A percentile compares a stretch with the other conserved stretches of the same genome.
Evolutionary conservation across 768 basidiomycete genomes (phyloP).

Genomic region (Pisolithus albus): DNA sequence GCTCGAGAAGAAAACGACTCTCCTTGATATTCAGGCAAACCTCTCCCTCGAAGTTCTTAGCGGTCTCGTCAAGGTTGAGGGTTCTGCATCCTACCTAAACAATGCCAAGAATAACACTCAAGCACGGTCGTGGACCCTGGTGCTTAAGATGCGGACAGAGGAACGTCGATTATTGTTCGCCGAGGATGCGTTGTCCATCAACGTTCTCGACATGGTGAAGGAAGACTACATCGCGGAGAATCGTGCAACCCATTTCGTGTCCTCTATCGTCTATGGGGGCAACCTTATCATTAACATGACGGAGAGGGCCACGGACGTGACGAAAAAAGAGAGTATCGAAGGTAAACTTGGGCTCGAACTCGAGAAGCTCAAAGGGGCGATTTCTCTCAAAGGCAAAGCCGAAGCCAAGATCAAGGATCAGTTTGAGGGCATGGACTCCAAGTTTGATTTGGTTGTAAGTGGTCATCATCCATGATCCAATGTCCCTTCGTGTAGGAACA

Average conservation of each 20-base stretch:
- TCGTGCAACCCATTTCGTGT: slow-evolving; percentile 1
- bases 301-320: slow-evolving; percentile 4
- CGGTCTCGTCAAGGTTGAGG: not conserved
- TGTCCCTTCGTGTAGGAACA: too few relatives aligned
- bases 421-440: not conserved
- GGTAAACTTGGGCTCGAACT: slow-evolving; percentile 8
- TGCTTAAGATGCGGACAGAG: not conserved
- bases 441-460: not conserved
- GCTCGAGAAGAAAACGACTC: not conserved
- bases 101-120: not conserved
- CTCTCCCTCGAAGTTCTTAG: slow-evolving; percentile 1
- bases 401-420: not conserved
- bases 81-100: not conserved
- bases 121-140: not conserved
- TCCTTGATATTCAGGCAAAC: not conserved
- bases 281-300: slow-evolving; percentile 6
- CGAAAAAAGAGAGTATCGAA: slow-evolving; percentile 10
- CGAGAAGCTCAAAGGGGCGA: slow-evolving; percentile 11
- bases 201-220: not conserved
- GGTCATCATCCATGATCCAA: too few relatives aligned
- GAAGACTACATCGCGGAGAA: not conserved
- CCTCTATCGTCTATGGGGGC: not conserved
- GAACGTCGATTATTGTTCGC: not conserved
- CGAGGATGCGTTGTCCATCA: not conserved
- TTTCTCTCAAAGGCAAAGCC: slow-evolving; percentile 2